Conservation (phyloP, 805 yeast genomes). For the Kodamaea kakaduensis region DNA sequence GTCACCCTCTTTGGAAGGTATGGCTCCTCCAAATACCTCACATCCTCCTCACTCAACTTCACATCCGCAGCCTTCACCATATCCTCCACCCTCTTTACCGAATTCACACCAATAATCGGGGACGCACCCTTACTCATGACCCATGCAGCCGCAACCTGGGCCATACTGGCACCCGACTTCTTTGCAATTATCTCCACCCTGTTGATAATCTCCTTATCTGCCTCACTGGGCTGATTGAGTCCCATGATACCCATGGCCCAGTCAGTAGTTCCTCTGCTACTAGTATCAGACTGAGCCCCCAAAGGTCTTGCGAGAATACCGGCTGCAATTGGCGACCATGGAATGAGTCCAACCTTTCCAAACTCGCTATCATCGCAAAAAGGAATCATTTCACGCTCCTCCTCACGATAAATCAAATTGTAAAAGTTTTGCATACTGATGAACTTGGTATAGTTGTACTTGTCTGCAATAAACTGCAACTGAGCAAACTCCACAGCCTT, state of each 20-base stretch:
- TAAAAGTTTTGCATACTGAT: constrained; percentile 57
- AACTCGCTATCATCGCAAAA: constrained; percentile 43
- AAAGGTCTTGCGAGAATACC: constrained; percentile 53
- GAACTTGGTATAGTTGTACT: constrained; percentile 54
- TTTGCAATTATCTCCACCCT: constrained; percentile 56
- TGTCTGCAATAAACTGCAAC: constrained; percentile 54
- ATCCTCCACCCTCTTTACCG: constrained; percentile 49
- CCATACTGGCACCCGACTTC: constrained; percentile 48
- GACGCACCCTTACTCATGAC: constrained; percentile 44
- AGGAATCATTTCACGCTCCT: constrained; percentile 58
- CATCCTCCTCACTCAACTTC: constrained; percentile 34
- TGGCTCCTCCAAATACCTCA: constrained; percentile 35
- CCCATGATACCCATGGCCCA: constrained; percentile 9
- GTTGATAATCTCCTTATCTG: constrained; percentile 28
- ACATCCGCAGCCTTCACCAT: constrained; percentile 41
- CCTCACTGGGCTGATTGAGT: constrained; percentile 13
- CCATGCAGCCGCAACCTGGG: constrained; percentile 53
- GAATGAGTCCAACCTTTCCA: constrained; percentile 51
- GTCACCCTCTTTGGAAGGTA: constrained; percentile 25
- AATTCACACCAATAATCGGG: constrained; percentile 57
- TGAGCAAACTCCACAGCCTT: constrained; percentile 50
- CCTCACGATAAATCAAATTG: constrained; percentile 58
- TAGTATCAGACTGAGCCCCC: constrained; percentile 6
- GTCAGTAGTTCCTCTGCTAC: constrained; percentile 10
- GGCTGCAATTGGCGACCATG: constrained; percentile 58